Conservation (phyloP, 345 rosid genomes). For the Eucalyptus grandis region DNA sequence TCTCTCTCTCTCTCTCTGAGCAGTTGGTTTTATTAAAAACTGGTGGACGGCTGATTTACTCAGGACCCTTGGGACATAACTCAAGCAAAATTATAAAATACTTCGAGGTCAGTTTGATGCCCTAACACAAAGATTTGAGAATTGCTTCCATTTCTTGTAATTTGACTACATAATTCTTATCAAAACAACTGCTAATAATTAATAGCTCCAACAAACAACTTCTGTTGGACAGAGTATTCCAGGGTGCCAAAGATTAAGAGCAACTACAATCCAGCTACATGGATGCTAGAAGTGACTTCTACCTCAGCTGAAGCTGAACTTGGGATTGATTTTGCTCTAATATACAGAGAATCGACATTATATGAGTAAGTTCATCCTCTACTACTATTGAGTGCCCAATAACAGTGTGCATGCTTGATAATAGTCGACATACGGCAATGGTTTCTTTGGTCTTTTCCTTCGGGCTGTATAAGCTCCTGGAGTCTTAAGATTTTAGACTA, state of each 20-base stretch:
- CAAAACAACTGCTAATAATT: neutral
- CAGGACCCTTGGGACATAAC: slow-evolving; percentile 52
- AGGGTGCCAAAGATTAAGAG: slow-evolving; percentile 44
- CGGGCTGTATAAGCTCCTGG: neutral
- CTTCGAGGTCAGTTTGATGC: slow-evolving; percentile 46
- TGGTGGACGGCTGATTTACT: slow-evolving; percentile 62
- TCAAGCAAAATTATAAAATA: slow-evolving; percentile 50
- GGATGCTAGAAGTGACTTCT: slow-evolving; percentile 72
- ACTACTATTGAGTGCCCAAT: neutral
- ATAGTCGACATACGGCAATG: neutral
- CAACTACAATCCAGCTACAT: slow-evolving; percentile 73
- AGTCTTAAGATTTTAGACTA: neutral
- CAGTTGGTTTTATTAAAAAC: slow-evolving; percentile 64
- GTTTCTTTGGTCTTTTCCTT: neutral
- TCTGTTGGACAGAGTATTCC: slow-evolving; percentile 22
- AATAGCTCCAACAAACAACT: neutral
- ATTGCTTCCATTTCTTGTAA: neutral
- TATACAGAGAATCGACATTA: slow-evolving; percentile 33
- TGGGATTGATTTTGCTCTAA: slow-evolving; percentile 43
- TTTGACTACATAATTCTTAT: neutral
- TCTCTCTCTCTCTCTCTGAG: neutral
- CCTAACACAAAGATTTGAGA: neutral
- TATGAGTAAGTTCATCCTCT: slow-evolving; percentile 27
- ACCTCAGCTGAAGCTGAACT: slow-evolving; percentile 44
- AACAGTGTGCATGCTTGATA: neutral